These are phyloP conservation scores for Tuber aestivum DNA, from an alignment of 495 filamentous ascomycete species.

Conservation along the genomic window DNA sequence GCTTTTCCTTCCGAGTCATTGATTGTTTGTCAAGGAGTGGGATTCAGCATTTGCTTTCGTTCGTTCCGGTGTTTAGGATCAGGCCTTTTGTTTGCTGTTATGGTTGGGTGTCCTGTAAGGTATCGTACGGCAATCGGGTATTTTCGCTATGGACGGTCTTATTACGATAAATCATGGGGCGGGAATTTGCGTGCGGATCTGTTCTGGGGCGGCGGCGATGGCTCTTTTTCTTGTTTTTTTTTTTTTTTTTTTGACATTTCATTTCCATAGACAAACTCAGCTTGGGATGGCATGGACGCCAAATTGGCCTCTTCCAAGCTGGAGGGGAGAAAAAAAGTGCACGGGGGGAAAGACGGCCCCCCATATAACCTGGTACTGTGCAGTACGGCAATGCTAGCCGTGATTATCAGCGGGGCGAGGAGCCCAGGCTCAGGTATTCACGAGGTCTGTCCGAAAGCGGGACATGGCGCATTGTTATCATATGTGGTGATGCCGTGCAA, in stretches of 20 bases:
- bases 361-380: not conserved
- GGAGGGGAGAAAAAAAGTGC: not conserved
- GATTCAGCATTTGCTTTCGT: slow-evolving; percentile 5
- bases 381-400: not conserved
- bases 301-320: not conserved
- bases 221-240: too few species aligned
- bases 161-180: not conserved
- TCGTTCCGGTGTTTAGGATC: slow-evolving; percentile 5
- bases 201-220: not conserved
- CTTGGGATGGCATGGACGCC: not conserved
- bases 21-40: not conserved
- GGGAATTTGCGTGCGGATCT: not conserved
- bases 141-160: not conserved
- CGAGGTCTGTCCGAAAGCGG: not conserved
- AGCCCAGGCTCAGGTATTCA: not conserved
- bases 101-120: not conserved
- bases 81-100: slow-evolving; percentile 6
- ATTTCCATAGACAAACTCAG: not conserved
- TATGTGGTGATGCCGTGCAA: not conserved
- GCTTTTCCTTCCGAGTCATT: not conserved
- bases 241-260: not conserved
- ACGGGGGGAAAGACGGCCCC: not conserved
- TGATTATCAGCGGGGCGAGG: not conserved
- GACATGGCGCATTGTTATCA: not conserved
- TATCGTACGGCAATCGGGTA: not conserved